A percentile compares a stretch with the other conserved stretches of the same genome.
Evolutionary conservation across 257 asterid genomes (phyloP).

Genomic region (Solanum dulcamara): DNA sequence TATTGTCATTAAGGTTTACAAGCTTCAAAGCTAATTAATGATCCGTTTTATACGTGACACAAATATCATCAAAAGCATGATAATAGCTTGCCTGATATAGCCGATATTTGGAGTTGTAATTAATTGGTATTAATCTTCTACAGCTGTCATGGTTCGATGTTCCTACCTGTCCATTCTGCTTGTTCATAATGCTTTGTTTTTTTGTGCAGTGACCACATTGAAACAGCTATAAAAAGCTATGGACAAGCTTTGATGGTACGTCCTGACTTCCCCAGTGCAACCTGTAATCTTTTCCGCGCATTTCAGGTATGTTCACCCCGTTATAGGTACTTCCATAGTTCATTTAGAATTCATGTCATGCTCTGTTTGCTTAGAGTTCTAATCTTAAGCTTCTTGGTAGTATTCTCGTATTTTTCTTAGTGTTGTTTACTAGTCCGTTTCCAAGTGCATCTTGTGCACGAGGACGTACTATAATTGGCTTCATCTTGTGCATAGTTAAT

Average conservation of each 20-base stretch:
- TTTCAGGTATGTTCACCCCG: constrained; percentile 41
- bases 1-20: constrained; percentile 7
- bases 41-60: neutral
- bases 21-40: neutral
- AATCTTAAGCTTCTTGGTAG: neutral
- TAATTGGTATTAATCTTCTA: no score
- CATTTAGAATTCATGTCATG: neutral
- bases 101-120: no score
- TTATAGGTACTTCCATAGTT: neutral
- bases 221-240: constrained; percentile 86
- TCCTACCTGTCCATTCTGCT: neutral
- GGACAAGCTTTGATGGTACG: constrained; percentile 75
- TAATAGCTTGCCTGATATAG: no score
- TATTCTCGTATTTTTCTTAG: neutral
- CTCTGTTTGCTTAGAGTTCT: neutral
- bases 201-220: constrained; percentile 56
- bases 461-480: neutral
- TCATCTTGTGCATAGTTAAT: neutral
- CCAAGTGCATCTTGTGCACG: neutral
- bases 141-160: no score
- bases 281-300: constrained; percentile 90
- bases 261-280: constrained; percentile 89
- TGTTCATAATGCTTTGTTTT: neutral
- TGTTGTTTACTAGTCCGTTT: neutral
- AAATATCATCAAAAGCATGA: no score